These are phyloP conservation scores for Rhizopogon vesiculosus DNA, from an alignment of 768 basidiomycete species.

Conservation along the genomic window DNA sequence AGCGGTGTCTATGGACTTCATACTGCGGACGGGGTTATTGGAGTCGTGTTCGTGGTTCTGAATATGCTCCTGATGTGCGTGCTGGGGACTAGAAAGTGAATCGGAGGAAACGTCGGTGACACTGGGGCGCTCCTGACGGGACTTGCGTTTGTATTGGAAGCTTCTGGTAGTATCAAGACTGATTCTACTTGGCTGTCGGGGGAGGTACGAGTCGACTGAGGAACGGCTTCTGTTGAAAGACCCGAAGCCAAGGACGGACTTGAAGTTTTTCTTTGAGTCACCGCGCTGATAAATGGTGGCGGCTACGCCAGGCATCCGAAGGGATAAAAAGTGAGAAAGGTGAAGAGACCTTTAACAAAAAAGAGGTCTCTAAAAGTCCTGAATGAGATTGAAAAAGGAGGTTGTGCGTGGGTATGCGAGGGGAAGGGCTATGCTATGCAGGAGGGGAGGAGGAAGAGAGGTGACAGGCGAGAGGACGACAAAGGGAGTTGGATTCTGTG, in stretches of 20 bases:
- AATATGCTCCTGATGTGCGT: constrained; percentile 20
- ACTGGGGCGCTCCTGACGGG: constrained; percentile 30
- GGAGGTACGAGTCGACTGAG: constrained; percentile 22
- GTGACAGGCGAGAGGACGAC: constrained; percentile 16
- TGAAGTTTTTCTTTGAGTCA: constrained; percentile 42
- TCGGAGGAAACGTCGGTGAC: constrained; percentile 32
- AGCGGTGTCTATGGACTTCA: constrained; percentile 40
- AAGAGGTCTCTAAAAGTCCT: not conserved
- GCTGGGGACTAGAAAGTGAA: constrained; percentile 26
- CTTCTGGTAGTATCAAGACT: constrained; percentile 41
- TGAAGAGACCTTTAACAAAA: not conserved
- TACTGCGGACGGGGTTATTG: constrained; percentile 29
- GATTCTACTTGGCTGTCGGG: constrained; percentile 29
- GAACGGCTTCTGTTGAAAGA: constrained; percentile 31
- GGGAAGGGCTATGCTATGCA: constrained; percentile 22
- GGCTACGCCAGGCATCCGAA: constrained; percentile 42
- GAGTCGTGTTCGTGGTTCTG: constrained; percentile 7
- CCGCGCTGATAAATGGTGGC: constrained; percentile 28
- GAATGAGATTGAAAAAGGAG: constrained; percentile 1
- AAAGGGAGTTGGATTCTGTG: constrained; percentile 13
- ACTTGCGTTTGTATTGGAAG: constrained; percentile 31
- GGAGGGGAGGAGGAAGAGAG: constrained; percentile 9
- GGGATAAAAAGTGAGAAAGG: constrained; percentile 6
- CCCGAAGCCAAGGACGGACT: constrained; percentile 42
- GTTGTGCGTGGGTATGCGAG: constrained; percentile 21